Evolutionary conservation across 768 basidiomycete species (phyloP), one percentile per base, ranked within the genome.

Genomic region (Trametes cinnabarina): DNA sequence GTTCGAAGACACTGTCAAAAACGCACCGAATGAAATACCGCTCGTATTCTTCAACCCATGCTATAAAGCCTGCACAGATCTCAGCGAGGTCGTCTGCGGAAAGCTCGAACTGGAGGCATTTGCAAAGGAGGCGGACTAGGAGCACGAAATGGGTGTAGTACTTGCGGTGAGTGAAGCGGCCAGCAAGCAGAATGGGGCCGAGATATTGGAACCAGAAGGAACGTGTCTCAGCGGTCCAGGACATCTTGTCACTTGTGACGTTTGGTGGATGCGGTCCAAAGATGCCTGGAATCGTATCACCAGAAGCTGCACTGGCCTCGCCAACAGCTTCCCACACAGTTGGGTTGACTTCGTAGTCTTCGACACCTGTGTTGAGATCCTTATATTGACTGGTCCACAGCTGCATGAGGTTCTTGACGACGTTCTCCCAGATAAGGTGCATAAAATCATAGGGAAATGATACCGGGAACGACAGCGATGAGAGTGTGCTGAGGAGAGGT

Each of bases 361-460:
- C 72, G 3, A 14, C 32, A 0, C 69, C 69, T 6, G 65, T 35
- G 41, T 76, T 69, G 2, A 79, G 62, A 6, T 62, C 74, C 60
- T 80, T 81, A 68, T 69, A 80, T 14, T 64, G 57, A 0, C 77
- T 75, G 1, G 68, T 75, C 77, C 77, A 77, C 0, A 77, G 62
- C 0, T 55, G 19, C 30, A 81, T 63, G 1, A 83, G 68, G 47
- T 75, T 77, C 20, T 62, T 65, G 25, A 79, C 59, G 1, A 79
- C 44, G 58, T 82, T 82, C 58, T 79, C 77, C 62, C 66, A 76
- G 22, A 81, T 66, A 0, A 79, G 69, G 49, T 83, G 80, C 76
- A 82, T 80, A 65, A 80, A 78, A 49, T 82, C 79, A 57, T 75
- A 74, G 0, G 78, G 79, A 20, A 79, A 76, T 11, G 75, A 75